Percentiles rank a stretch among this genome's conserved stretches.
phyloP scores from a whole-genome alignment of 495 filamentous ascomycete species.

The Xylaria longipes region DNA sequence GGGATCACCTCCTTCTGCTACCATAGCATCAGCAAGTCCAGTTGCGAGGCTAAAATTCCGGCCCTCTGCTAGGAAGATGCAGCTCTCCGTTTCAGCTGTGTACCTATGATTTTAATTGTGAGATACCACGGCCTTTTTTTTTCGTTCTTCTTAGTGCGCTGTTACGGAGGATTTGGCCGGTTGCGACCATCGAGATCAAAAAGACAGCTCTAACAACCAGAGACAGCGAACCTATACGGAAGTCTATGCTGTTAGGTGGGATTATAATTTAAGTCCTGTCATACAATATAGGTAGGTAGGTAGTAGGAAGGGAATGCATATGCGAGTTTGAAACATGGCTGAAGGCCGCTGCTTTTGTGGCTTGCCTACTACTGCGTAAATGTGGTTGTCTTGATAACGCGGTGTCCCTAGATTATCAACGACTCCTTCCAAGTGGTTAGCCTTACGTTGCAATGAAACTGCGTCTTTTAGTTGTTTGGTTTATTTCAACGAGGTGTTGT shows the following conservation, averaged over 20 bases:
- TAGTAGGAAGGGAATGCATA: conserved; percentile 6
- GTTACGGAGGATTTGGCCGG: neutral
- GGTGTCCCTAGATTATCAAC: neutral
- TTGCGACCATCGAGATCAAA: neutral
- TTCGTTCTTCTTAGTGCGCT: neutral
- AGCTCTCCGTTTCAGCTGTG: conserved; percentile 14
- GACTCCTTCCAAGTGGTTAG: neutral
- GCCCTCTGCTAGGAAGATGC: neutral
- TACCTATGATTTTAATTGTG: neutral
- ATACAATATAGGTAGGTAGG: neutral
- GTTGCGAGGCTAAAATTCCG: neutral
- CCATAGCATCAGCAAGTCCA: neutral
- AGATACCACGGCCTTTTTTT: conserved; percentile 1
- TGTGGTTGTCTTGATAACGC: neutral
- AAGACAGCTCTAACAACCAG: neutral
- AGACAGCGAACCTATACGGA: neutral
- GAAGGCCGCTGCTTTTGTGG: neutral
- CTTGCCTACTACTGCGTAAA: neutral
- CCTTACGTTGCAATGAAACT: neutral
- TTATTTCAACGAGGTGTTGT: neutral
- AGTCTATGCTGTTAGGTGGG: neutral
- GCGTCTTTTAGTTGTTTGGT: neutral
- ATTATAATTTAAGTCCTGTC: neutral
- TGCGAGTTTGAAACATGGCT: conserved; percentile 8
- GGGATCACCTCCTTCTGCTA: neutral